Base-by-base conservation (phyloP, 495 filamentous ascomycete species). In the Aspergillus incahuasiensis region DNA sequence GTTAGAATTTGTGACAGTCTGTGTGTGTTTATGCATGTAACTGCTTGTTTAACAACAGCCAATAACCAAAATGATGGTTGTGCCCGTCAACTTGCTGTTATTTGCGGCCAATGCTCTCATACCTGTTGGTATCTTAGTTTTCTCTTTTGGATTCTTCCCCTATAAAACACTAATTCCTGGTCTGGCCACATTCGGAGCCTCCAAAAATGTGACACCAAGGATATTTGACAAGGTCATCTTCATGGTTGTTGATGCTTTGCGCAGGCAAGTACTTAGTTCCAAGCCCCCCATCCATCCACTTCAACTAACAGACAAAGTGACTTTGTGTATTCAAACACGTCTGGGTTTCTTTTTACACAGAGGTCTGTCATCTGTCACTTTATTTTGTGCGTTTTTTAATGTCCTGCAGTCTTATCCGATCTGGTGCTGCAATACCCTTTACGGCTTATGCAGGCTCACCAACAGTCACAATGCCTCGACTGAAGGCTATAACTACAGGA, bases 401-500 rank as follows among this genome's bases (percentile, higher is more conserved):
- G 6, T 24, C 20, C 18, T 28, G 52, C 61, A 98, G 94, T 59
- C 74, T 98, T 52, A 96, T 99, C 61, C 81, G 83, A 58, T 74
- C 79, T 64, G 95, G 94, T 34, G 78, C 79, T 52, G 94, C 94
- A 6, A 74, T 97, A 22, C 94, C 94, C 20, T 99, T 95, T 64
- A 97, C 94, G 15, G 92, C 92, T 22, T 88, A 96, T 81, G 94
- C 94, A n/a, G 87, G 87, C 8, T 89, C 95, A 40, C 94, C 94
- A 9, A 99, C 94, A 15, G 92, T 99, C 58, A 99, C 94, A 20
- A 96, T 99, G 95, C 94, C 94, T 51, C 85, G 94, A 25, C 81
- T 99, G 59, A 99, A 99, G 73, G 92, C 95, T 18, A 91, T 99
- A 48, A 97, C 94, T 3, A 97, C 95, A 3, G 94, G 94, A 45